Conservation (phyloP, 129 eudicot species). For the Flaveria linearis region DNA sequence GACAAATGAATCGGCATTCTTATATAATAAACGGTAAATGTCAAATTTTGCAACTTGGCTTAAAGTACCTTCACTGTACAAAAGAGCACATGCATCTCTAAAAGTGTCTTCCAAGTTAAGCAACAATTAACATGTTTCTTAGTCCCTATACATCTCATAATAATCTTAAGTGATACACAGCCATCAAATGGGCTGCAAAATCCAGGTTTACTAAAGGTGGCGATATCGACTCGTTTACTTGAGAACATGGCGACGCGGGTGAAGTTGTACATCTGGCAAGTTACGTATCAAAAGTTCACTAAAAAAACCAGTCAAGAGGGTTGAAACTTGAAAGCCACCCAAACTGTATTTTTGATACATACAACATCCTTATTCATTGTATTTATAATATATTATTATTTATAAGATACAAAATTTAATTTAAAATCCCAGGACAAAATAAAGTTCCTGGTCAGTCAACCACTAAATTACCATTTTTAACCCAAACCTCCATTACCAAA, state of each 20-base stretch:
- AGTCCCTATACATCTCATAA: slow-evolving; percentile 12
- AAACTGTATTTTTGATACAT: neutral
- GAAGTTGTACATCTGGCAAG: neutral
- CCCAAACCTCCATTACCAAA: neutral
- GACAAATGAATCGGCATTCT: neutral
- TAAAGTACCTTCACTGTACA: neutral
- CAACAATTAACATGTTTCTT: slow-evolving; percentile 5
- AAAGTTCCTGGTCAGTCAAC: neutral
- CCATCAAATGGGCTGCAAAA: slow-evolving; percentile 14
- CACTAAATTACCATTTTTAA: neutral
- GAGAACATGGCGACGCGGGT: neutral
- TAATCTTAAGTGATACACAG: neutral
- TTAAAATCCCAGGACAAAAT: neutral
- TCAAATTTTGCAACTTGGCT: neutral
- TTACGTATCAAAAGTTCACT: neutral
- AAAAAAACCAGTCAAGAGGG: neutral
- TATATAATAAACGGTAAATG: neutral
- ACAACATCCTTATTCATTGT: neutral
- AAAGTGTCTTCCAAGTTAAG: neutral
- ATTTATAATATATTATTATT: neutral
- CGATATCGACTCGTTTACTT: neutral
- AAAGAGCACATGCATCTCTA: slow-evolving; percentile 5
- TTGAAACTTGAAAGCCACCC: neutral
- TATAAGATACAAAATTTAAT: neutral
- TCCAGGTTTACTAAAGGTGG: neutral